Conservation (phyloP, 345 rosid genomes). For the Lenwebbia sp. region DNA sequence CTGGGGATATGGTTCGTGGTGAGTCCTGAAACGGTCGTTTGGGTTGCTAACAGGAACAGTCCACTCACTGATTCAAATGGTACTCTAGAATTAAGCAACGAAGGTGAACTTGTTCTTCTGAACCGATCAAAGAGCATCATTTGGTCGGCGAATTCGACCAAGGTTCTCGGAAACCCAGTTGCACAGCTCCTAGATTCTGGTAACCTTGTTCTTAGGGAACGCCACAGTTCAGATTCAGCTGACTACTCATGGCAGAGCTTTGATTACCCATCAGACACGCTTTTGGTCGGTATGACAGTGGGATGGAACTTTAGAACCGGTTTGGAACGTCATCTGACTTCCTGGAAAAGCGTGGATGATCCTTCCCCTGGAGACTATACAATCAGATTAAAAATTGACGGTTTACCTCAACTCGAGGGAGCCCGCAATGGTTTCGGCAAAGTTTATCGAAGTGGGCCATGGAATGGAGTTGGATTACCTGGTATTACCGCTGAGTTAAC, state of each 20-base stretch:
- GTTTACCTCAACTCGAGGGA: conserved; percentile 1
- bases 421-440: background rate
- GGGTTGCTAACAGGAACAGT: conserved; percentile 31
- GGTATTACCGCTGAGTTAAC: conserved; percentile 1
- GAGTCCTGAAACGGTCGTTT: conserved; percentile 1
- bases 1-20: conserved; percentile 24
- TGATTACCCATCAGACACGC: conserved; percentile 15
- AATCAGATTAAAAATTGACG: background rate
- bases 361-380: conserved; percentile 14
- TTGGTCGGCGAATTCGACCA: conserved; percentile 13
- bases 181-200: conserved; percentile 21
- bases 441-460: conserved; percentile 5
- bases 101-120: conserved; percentile 2
- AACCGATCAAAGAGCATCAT: background rate
- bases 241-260: conserved; percentile 24
- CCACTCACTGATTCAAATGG: conserved; percentile 8
- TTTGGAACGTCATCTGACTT: background rate
- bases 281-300: conserved; percentile 17
- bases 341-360: conserved; percentile 6
- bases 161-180: background rate
- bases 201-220: conserved; percentile 12
- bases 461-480: conserved; percentile 21
- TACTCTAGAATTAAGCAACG: conserved; percentile 2
- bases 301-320: conserved; percentile 2
- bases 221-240: background rate